Conservation (phyloP, 805 yeast genomes). For the Priceomyces medius region DNA sequence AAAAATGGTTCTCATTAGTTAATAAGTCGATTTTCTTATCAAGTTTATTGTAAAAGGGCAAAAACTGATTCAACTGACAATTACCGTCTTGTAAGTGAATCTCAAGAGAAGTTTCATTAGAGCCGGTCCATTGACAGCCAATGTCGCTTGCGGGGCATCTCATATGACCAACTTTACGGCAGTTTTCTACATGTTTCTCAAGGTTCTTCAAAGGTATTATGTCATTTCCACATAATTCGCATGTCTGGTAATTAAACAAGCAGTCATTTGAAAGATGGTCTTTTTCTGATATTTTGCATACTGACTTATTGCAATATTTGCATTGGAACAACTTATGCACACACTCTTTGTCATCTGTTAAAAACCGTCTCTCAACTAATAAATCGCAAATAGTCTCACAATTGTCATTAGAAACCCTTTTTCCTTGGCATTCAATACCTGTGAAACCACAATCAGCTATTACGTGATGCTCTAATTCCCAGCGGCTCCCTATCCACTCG, state of each 20-base stretch:
- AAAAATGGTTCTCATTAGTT: constrained; percentile 33
- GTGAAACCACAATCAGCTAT: constrained; percentile 33
- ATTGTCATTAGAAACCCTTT: constrained; percentile 10
- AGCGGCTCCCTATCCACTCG: constrained; percentile 53
- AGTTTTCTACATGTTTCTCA: constrained; percentile 41
- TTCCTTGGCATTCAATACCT: constrained; percentile 34
- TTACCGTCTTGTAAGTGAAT: constrained; percentile 29
- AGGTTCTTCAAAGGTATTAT: constrained; percentile 38
- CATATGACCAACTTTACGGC: constrained; percentile 38
- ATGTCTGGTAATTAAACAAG: constrained; percentile 35
- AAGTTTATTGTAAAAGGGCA: constrained; percentile 26
- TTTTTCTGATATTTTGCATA: constrained; percentile 28
- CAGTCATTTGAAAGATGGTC: constrained; percentile 42
- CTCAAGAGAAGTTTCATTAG: constrained; percentile 34
- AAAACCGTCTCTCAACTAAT: constrained; percentile 22
- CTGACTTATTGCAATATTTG: constrained; percentile 28
- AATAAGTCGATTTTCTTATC: constrained; percentile 25
- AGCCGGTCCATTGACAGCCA: constrained; percentile 52
- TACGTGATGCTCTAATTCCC: constrained; percentile 56
- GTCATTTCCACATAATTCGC: constrained; percentile 44
- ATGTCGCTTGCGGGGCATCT: constrained; percentile 47
- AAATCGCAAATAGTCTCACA: constrained; percentile 12
- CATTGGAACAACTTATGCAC: constrained; percentile 41
- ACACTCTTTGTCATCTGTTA: constrained; percentile 23
- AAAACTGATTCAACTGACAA: constrained; percentile 30